Base-by-base conservation (phyloP, 1,284 basidiomycete genomes). In the Rhodotorula sp. region DNA sequence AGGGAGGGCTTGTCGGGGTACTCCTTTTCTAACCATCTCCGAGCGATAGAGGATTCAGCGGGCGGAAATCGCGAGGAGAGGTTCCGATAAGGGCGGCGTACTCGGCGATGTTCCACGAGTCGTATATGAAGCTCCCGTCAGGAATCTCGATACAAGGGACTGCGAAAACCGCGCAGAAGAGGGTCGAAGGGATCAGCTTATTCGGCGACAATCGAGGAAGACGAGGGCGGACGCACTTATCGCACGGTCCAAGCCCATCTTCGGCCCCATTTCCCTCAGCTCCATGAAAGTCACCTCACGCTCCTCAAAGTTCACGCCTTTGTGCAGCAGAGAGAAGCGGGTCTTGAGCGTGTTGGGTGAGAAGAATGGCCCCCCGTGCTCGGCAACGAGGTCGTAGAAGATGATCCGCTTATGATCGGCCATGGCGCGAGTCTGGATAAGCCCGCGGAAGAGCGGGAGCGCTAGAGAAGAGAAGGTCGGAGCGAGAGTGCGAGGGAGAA, bases 61-160 rank as follows among this genome's bases (percentile, higher is more conserved):
- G 20, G 27, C 9, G n/a, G 32, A 6, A 5, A 20, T 5, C 15
- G 17, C 29, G 13, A 29, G 8, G 2, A 5, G 4, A 4, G 29
- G 46, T 1, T 22, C 24, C 6, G 9, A 27, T 30, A 10, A 0
- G 4, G 11, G 9, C 9, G 4, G 49, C 63, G 9, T 17, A 72
- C 71, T 68, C 71, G 19, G 71, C 71, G 36, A 72, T 72, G 24
- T 64, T 59, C 58, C 59, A 58, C 4, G 60, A 63, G 34, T 68
- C 67, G n/a, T n/a, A 20, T 48, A 72, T 64, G 54, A 62, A 34
- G 5, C 56, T 30, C 22, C 67, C 67, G 24, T 49, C 39, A 10
- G 60, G 58, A 1, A 69, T 54, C 47, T 69, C 59, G 47, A 72
- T 56, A 2, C 60, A 59, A 2, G 71, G 71, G 24, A 59, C 71